Base-by-base conservation (phyloP, 441 rosid genomes). In the Viola pubescens region DNA sequence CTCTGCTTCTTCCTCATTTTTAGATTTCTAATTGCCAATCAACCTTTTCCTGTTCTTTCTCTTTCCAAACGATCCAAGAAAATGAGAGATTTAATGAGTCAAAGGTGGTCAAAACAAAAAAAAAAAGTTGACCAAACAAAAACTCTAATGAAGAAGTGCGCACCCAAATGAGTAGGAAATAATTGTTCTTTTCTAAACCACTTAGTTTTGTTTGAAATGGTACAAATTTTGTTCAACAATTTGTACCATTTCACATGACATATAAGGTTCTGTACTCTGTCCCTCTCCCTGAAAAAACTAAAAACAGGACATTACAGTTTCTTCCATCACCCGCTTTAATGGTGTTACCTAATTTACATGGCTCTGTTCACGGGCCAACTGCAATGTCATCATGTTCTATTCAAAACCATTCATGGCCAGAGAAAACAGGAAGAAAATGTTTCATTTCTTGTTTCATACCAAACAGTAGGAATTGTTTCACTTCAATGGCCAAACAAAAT, bases 131-230 rank as follows among this genome's bases (percentile, higher is more conserved):
- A 79, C 74, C 58, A 63, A 62, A 6, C 58, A 63, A 62, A 6
- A 72, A 58, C 65, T 60, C 66, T 61, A 58, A 62, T 47, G 64
- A 67, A 67, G 67, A 59, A 19, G 38, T 37, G 71, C n/a, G n/a
- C 34, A 26, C 65, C 38, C 77, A 67, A 77, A 81, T 86, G 86
- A 77, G 79, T 74, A 63, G 79, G 64, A 73, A 79, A 81, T 78
- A 48, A 82, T 83, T 70, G 68, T 40, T 73, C 42, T 47, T 57
- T 47, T 52, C 43, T 9, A 26, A 26, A 59, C 59, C 73, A 50
- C 61, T 56, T 55, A 57, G 56, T 9, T 46, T 37, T 64, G 56
- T 64, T 69, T 69, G 74, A 60, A 67, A 54, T 46, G 26, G 37
- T 11, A 58, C n/a, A 47, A 52, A 19, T 60, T 48, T 13, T 65